A percentile compares a stretch with the other conserved stretches of the same genome.
These are phyloP conservation scores for Nakazawaea wyomingensis DNA, from an alignment of 805 yeast genomes.

Conservation along the genomic window DNA sequence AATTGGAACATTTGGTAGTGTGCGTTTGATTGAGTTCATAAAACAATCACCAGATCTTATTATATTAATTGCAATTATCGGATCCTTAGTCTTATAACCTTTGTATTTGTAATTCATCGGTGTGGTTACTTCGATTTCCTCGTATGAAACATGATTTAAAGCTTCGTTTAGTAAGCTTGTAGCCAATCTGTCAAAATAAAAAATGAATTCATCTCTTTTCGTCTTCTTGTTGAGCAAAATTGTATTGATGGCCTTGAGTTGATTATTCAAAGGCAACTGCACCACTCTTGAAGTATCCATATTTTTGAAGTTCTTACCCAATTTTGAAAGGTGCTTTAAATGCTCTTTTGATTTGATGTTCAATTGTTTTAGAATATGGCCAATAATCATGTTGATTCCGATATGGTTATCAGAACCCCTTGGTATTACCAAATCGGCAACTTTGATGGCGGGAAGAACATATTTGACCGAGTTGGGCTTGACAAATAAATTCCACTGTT, in stretches of 20 bases:
- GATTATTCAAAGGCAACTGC: conserved; percentile 50
- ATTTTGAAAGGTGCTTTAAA: conserved; percentile 50
- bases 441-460: conserved; percentile 69
- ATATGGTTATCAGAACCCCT: conserved; percentile 77
- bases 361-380: conserved; percentile 73
- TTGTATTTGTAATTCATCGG: conserved; percentile 18
- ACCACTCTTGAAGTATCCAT: conserved; percentile 29
- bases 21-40: conserved; percentile 67
- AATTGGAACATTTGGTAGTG: conserved; percentile 70
- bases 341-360: conserved; percentile 62
- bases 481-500: conserved; percentile 88
- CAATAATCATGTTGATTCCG: conserved; percentile 75
- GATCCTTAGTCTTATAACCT: conserved; percentile 32
- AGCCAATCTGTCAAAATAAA: conserved; percentile 82
- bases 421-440: conserved; percentile 88
- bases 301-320: conserved; percentile 40
- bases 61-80: conserved; percentile 68
- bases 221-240: conserved; percentile 54
- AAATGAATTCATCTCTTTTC: conserved; percentile 71
- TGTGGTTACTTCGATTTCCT: conserved; percentile 27
- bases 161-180: conserved; percentile 65
- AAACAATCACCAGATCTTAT: conserved; percentile 93
- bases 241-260: conserved; percentile 66
- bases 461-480: conserved; percentile 83
- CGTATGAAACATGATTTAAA: conserved; percentile 48